Evolutionary conservation across 345 rosid genomes (phyloP), one percentile per base, ranked within the genome.

Genomic region (Ceriops tagal): DNA sequence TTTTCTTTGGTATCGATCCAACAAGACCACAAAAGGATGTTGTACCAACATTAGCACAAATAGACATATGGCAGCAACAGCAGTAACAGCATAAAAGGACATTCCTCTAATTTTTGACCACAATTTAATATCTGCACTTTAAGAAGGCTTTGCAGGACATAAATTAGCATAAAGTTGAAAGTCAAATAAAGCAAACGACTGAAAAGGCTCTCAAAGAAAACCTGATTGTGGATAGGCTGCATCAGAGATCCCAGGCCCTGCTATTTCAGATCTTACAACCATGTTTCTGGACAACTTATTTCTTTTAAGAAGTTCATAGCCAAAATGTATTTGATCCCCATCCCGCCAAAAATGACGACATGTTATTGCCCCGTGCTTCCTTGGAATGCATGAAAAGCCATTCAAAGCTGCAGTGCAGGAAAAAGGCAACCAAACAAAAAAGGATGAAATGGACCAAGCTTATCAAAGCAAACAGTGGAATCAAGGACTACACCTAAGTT

Each of bases 21-120:
- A 69, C 55, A 92, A 72, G 61, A 95, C 87, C 66, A 95, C 96
- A 28, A 90, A 80, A 20, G 96, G 98, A 69, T 92, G 99, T 6
- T 79, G 88, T 58, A 77, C 72, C 9, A 90, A 63, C 97, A 95
- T 92, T 26, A 58, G 72, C 79, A 78, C 87, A 72, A 92, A 70
- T 64, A 92, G 81, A 68, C 82, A 70, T 72, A 80, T 77, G 75
- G 93, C 99, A 5, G 84, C 79, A 55, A 83, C 31, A 49, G 79
- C 86, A 69, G 97, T 83, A 67, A 84, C 80, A 49, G 79, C 75
- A 71, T 86, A 92, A 68, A 95, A 95, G 73, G 89, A 82, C 58
- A 90, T 73, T 74, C 99, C 97, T 82, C 96, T 88, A 56, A 85
- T 81, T 81, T 80, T 90, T 66, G 92, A 78, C 68, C 75, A 66